phyloP scores from a whole-genome alignment of 805 yeast genomes.

The Wickerhamomyces pijperi region DNA sequence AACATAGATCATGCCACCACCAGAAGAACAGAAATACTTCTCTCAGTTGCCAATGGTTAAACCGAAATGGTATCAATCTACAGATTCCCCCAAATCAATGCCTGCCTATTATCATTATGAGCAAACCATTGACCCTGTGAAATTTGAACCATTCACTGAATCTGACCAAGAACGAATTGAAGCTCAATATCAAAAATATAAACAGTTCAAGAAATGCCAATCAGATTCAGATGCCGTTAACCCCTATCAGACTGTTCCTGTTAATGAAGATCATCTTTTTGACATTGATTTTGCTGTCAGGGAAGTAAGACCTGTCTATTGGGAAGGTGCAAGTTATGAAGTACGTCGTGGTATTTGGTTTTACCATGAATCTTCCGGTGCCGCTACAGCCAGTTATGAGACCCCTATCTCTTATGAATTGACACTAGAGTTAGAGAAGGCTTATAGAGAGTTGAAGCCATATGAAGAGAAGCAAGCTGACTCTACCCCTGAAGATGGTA shows the following conservation, averaged over 20 bases:
- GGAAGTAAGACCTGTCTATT: background rate
- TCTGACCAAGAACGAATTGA: background rate
- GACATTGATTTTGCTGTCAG: background rate
- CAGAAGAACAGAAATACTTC: no score
- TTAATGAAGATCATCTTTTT: background rate
- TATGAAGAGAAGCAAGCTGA: background rate
- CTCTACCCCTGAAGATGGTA: no score
- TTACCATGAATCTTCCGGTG: background rate
- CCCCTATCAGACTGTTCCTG: background rate
- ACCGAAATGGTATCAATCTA: background rate
- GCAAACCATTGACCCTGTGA: background rate
- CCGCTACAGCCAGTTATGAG: no score
- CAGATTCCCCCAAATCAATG: background rate
- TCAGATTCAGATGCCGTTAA: no score
- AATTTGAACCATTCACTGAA: background rate
- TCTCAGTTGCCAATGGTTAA: background rate
- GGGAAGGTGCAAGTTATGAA: background rate
- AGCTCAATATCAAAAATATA: background rate
- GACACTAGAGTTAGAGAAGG: background rate
- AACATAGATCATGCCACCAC: no score
- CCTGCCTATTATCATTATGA: background rate
- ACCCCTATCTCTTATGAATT: background rate
- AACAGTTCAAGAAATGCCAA: background rate
- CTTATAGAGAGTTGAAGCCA: background rate
- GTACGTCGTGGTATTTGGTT: background rate